These are phyloP conservation scores for Dysphania ambrosioides DNA, from an alignment of 148 eudicot species.

Conservation along the genomic window DNA sequence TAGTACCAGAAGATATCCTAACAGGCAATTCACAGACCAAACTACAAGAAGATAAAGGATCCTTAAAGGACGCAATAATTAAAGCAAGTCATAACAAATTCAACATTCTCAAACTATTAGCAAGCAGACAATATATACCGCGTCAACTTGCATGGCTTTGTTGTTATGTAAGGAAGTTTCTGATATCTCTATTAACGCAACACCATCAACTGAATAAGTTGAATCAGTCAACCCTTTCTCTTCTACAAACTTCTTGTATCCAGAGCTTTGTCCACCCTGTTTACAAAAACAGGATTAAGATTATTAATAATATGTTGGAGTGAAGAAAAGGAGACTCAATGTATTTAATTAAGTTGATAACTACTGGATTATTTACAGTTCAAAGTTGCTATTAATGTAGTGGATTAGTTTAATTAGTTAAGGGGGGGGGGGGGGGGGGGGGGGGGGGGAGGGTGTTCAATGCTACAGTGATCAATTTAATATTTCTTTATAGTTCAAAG, in stretches of 20 bases:
- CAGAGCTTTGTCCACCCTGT: constrained; percentile 93
- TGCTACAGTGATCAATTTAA: neutral
- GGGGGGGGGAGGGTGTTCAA: no score
- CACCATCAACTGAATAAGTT: constrained; percentile 73
- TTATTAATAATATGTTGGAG: constrained; percentile 14
- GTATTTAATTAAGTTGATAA: no score
- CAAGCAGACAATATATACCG: constrained; percentile 42
- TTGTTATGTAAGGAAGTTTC: constrained; percentile 84
- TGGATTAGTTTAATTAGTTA: neutral
- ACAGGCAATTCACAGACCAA: neutral
- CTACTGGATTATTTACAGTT: neutral
- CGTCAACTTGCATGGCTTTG: constrained; percentile 83
- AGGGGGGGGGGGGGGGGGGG: no score
- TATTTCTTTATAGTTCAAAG: no score
- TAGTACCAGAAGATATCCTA: constrained; percentile 1
- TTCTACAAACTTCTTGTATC: constrained; percentile 71
- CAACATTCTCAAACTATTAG: neutral
- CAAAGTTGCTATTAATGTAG: neutral
- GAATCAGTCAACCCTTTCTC: constrained; percentile 83
- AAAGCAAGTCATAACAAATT: neutral
- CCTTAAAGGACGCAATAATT: neutral
- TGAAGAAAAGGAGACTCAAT: neutral
- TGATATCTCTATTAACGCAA: constrained; percentile 76
- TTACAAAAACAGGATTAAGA: constrained; percentile 12
- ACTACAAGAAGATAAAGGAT: constrained; percentile 5